Percentiles rank a stretch among this genome's conserved stretches.
phyloP scores from a whole-genome alignment of 2,329 filamentous ascomycete genomes.

The Aspergillus clavatus region DNA sequence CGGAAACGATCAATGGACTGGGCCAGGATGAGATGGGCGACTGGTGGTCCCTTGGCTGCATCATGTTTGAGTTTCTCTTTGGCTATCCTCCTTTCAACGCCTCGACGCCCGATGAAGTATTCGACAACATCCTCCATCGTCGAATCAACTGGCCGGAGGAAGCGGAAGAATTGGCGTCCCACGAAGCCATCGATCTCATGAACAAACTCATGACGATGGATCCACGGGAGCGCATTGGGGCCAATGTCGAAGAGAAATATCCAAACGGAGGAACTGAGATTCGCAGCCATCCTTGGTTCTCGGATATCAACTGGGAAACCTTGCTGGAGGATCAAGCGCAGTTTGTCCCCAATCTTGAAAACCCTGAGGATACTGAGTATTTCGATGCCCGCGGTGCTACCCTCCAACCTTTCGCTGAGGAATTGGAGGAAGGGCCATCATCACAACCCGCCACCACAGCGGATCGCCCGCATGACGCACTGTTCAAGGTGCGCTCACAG shows the following conservation, averaged over 20 bases:
- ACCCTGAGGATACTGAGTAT: constrained; percentile 96
- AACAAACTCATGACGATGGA: constrained; percentile 85
- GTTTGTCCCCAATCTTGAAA: constrained; percentile 86
- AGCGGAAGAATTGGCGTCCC: constrained; percentile 70
- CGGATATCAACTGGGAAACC: constrained; percentile 80
- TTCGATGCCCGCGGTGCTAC: constrained; percentile 91
- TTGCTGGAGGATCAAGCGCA: constrained; percentile 92
- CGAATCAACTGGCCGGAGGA: constrained; percentile 91
- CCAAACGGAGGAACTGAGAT: constrained; percentile 86
- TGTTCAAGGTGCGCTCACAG: constrained; percentile 83
- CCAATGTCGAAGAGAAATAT: constrained; percentile 79
- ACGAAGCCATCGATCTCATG: constrained; percentile 89
- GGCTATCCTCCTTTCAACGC: constrained; percentile 93
- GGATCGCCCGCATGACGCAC: constrained; percentile 88
- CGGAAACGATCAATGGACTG: constrained; percentile 91
- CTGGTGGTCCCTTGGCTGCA: constrained; percentile 99
- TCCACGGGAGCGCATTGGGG: constrained; percentile 73
- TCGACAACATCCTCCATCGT: constrained; percentile 89
- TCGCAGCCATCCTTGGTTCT: constrained; percentile 82
- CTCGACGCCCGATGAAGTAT: constrained; percentile 82
- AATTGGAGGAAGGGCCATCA: constrained; percentile 83
- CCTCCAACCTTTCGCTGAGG: constrained; percentile 85
- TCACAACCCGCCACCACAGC: constrained; percentile 67
- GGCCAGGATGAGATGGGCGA: constrained; percentile 97
- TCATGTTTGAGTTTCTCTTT: constrained; percentile 92